Conservation (phyloP, 208 protist genomes). For the Acanthamoeba sp. region DNA sequence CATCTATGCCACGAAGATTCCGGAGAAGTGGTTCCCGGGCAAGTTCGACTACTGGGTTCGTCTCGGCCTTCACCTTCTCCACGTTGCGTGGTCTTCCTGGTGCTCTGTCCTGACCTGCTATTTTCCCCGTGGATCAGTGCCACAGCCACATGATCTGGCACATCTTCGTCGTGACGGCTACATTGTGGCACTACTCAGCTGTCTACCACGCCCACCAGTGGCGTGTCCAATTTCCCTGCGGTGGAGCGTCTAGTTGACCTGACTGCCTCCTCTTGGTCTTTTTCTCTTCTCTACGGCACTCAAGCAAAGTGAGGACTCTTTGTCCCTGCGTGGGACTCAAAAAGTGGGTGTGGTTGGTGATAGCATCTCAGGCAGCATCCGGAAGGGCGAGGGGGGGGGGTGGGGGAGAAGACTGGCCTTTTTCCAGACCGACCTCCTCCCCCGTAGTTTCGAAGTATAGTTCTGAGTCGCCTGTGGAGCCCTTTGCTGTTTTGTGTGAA, state of each 20-base stretch:
- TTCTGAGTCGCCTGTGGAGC: too few relatives aligned
- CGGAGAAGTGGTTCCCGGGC: conserved; percentile 65
- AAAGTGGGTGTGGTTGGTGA: background rate
- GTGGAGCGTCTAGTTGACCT: background rate
- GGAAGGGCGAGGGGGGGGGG: background rate
- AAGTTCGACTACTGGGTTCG: conserved; percentile 60
- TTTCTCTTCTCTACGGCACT: too few relatives aligned
- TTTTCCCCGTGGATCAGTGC: too few relatives aligned
- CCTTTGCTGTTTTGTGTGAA: too few relatives aligned
- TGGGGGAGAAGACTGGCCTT: background rate
- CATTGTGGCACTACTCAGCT: conserved; percentile 58
- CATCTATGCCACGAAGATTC: conserved; percentile 69
- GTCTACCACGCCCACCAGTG: conserved; percentile 30
- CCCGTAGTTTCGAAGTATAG: too few relatives aligned
- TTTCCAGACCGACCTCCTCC: too few relatives aligned
- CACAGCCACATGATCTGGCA: conserved; percentile 73
- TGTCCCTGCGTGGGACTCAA: background rate
- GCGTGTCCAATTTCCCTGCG: background rate
- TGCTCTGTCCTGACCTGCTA: too few relatives aligned
- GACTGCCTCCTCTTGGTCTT: too few relatives aligned
- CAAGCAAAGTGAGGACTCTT: too few relatives aligned
- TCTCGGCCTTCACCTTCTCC: background rate
- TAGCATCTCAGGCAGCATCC: background rate
- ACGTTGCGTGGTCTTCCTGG: too few relatives aligned
- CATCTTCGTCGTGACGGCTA: conserved; percentile 34